Conservation (phyloP, 768 basidiomycete genomes). For the Phanerochaete sordida region DNA sequence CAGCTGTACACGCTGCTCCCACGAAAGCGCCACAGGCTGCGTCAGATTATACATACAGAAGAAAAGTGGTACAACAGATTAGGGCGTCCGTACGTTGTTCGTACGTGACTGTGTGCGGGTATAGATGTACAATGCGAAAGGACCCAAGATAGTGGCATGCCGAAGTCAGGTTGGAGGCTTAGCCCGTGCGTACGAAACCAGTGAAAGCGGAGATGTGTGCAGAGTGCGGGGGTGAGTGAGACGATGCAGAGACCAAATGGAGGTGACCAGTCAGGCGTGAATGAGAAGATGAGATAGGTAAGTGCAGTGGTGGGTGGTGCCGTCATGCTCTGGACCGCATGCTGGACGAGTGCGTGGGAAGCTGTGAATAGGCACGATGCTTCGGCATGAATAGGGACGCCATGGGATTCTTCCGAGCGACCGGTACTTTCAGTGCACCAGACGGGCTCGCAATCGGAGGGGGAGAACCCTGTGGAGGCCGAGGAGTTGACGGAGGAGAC, state of each 20-base stretch:
- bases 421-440: conserved; percentile 25
- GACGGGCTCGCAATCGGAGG: conserved; percentile 13
- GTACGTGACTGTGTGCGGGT: background rate
- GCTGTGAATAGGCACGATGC: conserved; percentile 51
- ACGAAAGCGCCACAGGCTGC: background rate
- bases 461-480: background rate
- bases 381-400: conserved; percentile 68
- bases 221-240: background rate
- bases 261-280: conserved; percentile 2
- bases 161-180: background rate
- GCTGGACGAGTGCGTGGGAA: conserved; percentile 14
- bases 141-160: background rate
- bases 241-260: background rate
- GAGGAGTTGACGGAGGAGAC: conserved; percentile 7
- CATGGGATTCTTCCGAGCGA: conserved; percentile 63
- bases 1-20: background rate
- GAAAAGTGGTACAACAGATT: background rate
- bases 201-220: background rate
- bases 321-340: conserved; percentile 13
- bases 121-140: background rate
- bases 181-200: background rate
- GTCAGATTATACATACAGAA: background rate
- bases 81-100: background rate
- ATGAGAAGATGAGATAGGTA: background rate
- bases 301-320: background rate